Base-by-base conservation (phyloP, 2,329 filamentous ascomycete genomes). In the Colletotrichum lentis region DNA sequence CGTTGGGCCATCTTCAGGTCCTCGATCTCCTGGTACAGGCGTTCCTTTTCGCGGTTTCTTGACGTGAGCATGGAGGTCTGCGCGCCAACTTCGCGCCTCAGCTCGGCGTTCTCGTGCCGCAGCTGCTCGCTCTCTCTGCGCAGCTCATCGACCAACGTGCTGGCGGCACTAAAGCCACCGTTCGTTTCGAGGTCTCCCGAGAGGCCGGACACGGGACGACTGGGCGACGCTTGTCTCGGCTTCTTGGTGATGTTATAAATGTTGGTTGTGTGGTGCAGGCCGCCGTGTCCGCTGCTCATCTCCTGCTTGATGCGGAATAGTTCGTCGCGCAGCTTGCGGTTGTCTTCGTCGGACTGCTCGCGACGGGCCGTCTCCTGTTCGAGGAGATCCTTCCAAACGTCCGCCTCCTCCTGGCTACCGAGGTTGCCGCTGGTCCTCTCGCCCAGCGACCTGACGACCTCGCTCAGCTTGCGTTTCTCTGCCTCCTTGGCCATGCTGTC, bases 31-130 rank as follows among this genome's bases (percentile, higher is more conserved):
- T 97, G 93, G 77, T 98, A 97, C 10, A 99, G 84, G 5, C 94
- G 89, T 76, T 98, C 94, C 76, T 97, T 96, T 76, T 99, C 96
- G 31, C 94, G 91, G 75, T 97, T 97, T 27, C 96, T 88, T 43
- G 96, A 98, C 1, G 95, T 97, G 41, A 99, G 86, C 93, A 99
- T 98, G 0, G 94, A 97, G 0, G 94, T 97, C 77, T 99, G 96
- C 3, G 96, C 96, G 69, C 94, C 93, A 37, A 98, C 92, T 78
- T 98, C 94, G 62, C 94, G 91, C 61, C 95, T 89, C 39, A 99
- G 80, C 77, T 97, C 95, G 3, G 93, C 93, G 74, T 97, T 98
- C 75, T 98, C 95, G 75, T 95, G 93, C 59, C 92, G 90, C 35
- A 98, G 82, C 72, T 96, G 91, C 70, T 93, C 91, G 64, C 85